Percentiles rank a stretch among this genome's conserved stretches.
Conservation (phyloP, 306 rosid species). For the Acacia acuminata region DNA sequence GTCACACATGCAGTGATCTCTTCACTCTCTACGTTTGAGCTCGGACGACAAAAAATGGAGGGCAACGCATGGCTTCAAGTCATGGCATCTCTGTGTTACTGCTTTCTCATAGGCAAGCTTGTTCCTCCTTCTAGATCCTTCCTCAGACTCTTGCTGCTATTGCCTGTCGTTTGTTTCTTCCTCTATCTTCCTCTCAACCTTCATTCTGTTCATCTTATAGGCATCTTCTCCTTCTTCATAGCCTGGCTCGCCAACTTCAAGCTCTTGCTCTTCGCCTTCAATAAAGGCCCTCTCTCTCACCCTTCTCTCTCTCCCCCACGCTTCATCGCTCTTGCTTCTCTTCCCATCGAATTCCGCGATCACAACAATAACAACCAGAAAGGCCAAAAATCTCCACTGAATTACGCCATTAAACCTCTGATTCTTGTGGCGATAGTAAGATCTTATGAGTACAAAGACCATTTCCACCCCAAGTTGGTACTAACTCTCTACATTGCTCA, state of each 20-base stretch:
- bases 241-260: background rate
- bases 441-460: background rate
- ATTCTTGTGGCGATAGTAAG: conserved; percentile 1
- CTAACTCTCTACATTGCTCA: conserved; percentile 16
- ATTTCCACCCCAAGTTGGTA: conserved; percentile 33
- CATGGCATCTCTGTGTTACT: conserved; percentile 28
- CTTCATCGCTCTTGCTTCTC: conserved; percentile 51
- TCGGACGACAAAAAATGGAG: conserved; percentile 28
- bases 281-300: background rate
- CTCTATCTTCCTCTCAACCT: background rate
- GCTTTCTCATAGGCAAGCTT: conserved; percentile 27
- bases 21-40: background rate
- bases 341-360: conserved; percentile 29
- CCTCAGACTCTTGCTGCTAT: background rate
- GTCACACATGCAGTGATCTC: no score
- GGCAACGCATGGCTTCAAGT: conserved; percentile 34
- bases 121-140: conserved; percentile 20
- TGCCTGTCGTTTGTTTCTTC: background rate
- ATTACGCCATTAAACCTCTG: conserved; percentile 17
- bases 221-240: background rate
- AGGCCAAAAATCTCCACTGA: conserved; percentile 1
- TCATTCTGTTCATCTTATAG: background rate
- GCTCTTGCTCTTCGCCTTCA: background rate
- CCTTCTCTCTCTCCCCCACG: conserved; percentile 5
- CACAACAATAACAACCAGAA: background rate